Base-by-base conservation (phyloP, 2,329 filamentous ascomycete genomes). In the Xylaria arbuscula region DNA sequence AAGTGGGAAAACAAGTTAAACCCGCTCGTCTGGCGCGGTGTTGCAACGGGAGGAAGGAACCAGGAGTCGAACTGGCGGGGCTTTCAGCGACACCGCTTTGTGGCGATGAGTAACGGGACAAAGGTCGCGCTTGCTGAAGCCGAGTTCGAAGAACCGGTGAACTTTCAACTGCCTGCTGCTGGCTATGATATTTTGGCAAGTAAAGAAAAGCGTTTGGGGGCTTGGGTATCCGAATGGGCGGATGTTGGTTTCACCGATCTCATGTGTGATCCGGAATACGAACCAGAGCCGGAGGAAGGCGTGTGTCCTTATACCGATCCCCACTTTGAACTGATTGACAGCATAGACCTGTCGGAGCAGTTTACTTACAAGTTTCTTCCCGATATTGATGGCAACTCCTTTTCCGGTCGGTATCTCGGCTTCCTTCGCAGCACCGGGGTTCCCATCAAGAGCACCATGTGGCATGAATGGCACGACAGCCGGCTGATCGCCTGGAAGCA, bases 381-480 rank as follows among this genome's bases (percentile, higher is more conserved):
- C 0, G 93, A 96, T 76, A 86, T 95, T 64, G 93, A 95, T 78
- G 93, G 92, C 36, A 90, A 92, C 80, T 88, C 86, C 1, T 92
- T 91, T 75, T 90, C 87, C 32, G 90, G 90, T 0, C 86, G 90
- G 6, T 93, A 90, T 75, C 84, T 89, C 4, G 88, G 87, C 0
- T 93, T 94, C 77, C 81, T 95, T 28, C 84, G 87, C 40, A 92
- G 88, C 36, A 92, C 88, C 1, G 90, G 87, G 17, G 78, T 94
- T 9, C 91, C 91, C 0, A 88, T 96, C 80, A 96, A 95, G 81
- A 88, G 90, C 6, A 93, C 92, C 0, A 82, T 95, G 24, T 96
- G 90, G 80, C 85, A 87, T 22, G 93, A 96, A 78, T 96, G 92
- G 93, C 92, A 94, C 75, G 92, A 94, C 77, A 87, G 86, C 53